Evolutionary conservation across 2,329 filamentous ascomycete genomes (phyloP).

Genomic region (Colletotrichum nymphaeae): DNA sequence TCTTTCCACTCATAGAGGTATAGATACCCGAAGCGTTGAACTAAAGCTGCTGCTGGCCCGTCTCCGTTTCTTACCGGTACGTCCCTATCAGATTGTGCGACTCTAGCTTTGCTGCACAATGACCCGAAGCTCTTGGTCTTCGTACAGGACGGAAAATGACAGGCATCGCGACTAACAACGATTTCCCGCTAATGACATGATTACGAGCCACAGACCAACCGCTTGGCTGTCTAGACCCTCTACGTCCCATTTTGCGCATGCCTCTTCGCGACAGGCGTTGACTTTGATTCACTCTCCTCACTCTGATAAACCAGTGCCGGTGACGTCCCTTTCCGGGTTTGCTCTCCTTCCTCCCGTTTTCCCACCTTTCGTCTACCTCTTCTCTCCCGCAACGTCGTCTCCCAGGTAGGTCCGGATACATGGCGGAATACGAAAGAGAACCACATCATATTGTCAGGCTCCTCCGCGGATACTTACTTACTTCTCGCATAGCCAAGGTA

Average conservation of each 20-base stretch:
- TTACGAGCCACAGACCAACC: slow-evolving; percentile 11
- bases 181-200: slow-evolving; percentile 21
- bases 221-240: background rate
- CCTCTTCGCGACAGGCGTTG: background rate
- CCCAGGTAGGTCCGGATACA: background rate
- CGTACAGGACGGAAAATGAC: background rate
- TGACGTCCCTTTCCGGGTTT: background rate
- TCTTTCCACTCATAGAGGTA: background rate
- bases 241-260: background rate
- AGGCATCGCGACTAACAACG: slow-evolving; percentile 8
- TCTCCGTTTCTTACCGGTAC: background rate
- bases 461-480: background rate
- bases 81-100: background rate
- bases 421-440: background rate
- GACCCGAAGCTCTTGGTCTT: background rate
- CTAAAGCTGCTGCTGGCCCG: background rate
- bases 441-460: background rate
- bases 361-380: background rate
- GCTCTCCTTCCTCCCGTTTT: background rate
- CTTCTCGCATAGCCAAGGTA: slow-evolving; percentile 14
- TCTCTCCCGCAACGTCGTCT: background rate
- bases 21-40: background rate
- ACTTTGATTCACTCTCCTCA: background rate
- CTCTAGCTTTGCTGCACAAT: background rate
- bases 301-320: background rate